These are phyloP conservation scores for Naganishia friedmannii DNA, from an alignment of 768 basidiomycete genomes.

Conservation along the genomic window DNA sequence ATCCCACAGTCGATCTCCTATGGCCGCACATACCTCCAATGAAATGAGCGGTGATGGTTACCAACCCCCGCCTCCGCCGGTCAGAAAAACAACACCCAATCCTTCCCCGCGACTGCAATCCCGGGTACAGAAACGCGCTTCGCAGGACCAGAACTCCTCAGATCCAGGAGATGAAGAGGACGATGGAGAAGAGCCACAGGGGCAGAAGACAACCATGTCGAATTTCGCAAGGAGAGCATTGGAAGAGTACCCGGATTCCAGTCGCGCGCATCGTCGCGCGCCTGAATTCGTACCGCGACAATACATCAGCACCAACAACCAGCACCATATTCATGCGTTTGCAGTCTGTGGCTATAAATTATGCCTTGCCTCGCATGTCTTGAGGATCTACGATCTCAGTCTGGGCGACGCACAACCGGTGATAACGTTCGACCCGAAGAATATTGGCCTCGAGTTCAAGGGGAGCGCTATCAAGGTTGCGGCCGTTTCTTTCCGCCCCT, in stretches of 20 bases:
- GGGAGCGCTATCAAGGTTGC: conserved; percentile 70
- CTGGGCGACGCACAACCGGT: conserved; percentile 38
- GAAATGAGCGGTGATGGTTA: not conserved
- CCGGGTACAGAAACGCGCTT: conserved; percentile 24
- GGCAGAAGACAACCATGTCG: conserved; percentile 25
- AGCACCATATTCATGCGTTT: conserved; percentile 46
- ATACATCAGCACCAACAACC: conserved; percentile 26
- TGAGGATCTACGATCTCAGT: conserved; percentile 51
- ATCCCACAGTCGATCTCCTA: not conserved
- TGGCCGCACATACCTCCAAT: not conserved
- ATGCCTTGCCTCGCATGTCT: conserved; percentile 48
- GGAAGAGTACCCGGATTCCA: conserved; percentile 55
- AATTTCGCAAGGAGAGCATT: conserved; percentile 36
- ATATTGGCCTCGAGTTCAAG: conserved; percentile 57
- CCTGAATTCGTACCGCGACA: conserved; percentile 51
- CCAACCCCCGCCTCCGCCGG: conserved; percentile 41
- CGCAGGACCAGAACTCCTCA: conserved; percentile 35
- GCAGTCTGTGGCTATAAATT: conserved; percentile 51
- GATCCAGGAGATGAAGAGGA: conserved; percentile 48
- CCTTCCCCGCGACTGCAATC: conserved; percentile 32
- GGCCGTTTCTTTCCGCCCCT: conserved; percentile 72
- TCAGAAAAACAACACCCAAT: conserved; percentile 32
- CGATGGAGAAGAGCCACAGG: conserved; percentile 31
- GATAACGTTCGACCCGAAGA: conserved; percentile 63
- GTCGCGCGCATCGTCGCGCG: conserved; percentile 53